Percentiles rank a stretch among this genome's conserved stretches.
Evolutionary conservation across 108 stramenopile species (phyloP).

Genomic region (Cyclotella cryptica): DNA sequence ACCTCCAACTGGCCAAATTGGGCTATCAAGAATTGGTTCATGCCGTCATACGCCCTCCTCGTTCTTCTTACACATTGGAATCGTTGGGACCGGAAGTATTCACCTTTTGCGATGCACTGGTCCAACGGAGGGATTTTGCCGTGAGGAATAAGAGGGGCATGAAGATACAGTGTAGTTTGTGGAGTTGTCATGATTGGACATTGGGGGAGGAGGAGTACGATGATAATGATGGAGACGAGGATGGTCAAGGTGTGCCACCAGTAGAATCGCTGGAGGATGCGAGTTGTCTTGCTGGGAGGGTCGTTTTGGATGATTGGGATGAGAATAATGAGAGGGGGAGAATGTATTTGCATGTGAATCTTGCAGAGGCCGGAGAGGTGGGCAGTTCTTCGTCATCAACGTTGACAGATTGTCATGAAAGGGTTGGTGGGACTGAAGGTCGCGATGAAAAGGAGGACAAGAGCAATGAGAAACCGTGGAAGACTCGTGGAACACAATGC

Average conservation of each 20-base stretch:
- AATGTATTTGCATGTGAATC: constrained; percentile 42
- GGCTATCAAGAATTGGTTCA: constrained; percentile 96
- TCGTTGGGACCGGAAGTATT: constrained; percentile 76
- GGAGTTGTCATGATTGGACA: constrained; percentile 31
- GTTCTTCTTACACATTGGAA: constrained; percentile 77
- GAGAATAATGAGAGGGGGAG: constrained; percentile 39
- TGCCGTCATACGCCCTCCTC: constrained; percentile 98
- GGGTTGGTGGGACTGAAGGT: too few relatives aligned
- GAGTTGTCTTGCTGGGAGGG: neutral
- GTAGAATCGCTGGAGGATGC: neutral
- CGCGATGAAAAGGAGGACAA: neutral
- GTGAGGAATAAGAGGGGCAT: constrained; percentile 49
- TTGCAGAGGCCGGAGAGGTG: constrained; percentile 13
- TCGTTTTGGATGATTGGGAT: constrained; percentile 39
- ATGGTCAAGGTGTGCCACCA: neutral
- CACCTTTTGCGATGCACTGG: constrained; percentile 43
- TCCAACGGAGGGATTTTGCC: constrained; percentile 44
- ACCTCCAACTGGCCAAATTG: constrained; percentile 71
- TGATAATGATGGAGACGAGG: constrained; percentile 13
- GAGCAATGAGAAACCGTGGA: neutral
- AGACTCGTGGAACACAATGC: neutral
- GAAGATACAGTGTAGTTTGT: constrained; percentile 46
- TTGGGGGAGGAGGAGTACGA: constrained; percentile 12
- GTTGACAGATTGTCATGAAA: neutral
- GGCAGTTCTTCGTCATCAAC: constrained; percentile 12